These are phyloP conservation scores for Penicillium psychrofluorescens DNA, from an alignment of 495 filamentous ascomycete genomes.

Conservation along the genomic window DNA sequence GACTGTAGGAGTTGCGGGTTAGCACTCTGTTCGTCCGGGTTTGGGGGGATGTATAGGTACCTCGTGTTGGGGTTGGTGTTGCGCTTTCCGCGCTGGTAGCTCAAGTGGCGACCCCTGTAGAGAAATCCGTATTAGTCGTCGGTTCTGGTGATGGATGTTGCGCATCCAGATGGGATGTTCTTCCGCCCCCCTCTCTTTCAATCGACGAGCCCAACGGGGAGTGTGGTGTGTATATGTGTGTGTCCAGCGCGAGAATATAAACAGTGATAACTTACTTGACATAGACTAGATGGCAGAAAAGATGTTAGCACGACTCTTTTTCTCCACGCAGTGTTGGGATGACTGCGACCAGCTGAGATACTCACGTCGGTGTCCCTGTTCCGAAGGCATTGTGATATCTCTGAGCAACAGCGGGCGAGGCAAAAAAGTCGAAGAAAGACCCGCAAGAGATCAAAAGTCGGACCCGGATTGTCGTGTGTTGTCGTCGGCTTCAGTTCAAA, in stretches of 20 bases:
- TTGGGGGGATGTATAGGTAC: slow-evolving; percentile 19
- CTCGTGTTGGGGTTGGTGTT: slow-evolving; percentile 76
- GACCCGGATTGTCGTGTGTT: slow-evolving; percentile 41
- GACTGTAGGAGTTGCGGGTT: slow-evolving; percentile 20
- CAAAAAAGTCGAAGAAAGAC: slow-evolving; percentile 44
- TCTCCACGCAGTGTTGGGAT: slow-evolving; percentile 1
- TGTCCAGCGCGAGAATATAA: no score
- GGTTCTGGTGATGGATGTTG: slow-evolving; percentile 13
- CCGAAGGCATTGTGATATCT: slow-evolving; percentile 69
- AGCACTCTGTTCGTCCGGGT: no score
- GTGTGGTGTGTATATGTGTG: slow-evolving; percentile 1
- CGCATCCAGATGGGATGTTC: neutral
- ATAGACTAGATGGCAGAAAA: slow-evolving; percentile 57
- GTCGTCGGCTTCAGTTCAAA: slow-evolving; percentile 40
- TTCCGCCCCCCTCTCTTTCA: neutral
- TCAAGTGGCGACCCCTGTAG: slow-evolving; percentile 80
- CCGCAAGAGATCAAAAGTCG: slow-evolving; percentile 41
- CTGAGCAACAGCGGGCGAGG: slow-evolving; percentile 40
- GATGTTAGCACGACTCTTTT: slow-evolving; percentile 28
- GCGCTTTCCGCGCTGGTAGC: slow-evolving; percentile 85
- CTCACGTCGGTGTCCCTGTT: slow-evolving; percentile 81
- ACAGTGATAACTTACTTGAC: slow-evolving; percentile 68
- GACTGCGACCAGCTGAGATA: slow-evolving; percentile 7
- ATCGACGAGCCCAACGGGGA: slow-evolving; percentile 8
- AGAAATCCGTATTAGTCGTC: slow-evolving; percentile 28